These are phyloP conservation scores for Trametes punicea DNA, from an alignment of 768 basidiomycete species.

Conservation along the genomic window DNA sequence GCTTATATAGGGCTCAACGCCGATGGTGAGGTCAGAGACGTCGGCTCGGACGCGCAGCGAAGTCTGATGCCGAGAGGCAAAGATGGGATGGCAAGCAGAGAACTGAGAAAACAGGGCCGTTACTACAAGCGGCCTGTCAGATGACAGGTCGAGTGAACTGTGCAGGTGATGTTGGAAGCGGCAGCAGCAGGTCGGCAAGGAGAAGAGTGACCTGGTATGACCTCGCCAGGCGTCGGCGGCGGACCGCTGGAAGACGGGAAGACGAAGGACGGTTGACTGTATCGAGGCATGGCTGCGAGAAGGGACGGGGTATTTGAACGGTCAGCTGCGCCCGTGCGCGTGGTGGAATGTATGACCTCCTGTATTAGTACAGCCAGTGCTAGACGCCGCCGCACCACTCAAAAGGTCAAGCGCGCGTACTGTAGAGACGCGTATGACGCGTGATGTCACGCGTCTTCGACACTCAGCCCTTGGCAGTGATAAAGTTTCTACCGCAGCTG, in stretches of 20 bases:
- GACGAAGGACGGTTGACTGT: not conserved
- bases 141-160: not conserved
- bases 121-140: not conserved
- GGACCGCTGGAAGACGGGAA: conserved; percentile 3
- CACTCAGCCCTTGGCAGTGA: not conserved
- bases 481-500: not conserved
- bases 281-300: not conserved
- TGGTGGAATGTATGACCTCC: not conserved
- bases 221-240: not conserved
- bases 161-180: conserved; percentile 3
- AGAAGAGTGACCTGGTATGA: not conserved
- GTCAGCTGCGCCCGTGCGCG: not conserved
- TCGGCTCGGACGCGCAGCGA: not conserved
- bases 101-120: not conserved
- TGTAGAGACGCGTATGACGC: not conserved
- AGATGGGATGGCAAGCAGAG: conserved; percentile 3
- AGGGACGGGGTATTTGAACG: not conserved
- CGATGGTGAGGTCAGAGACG: conserved; percentile 7
- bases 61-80: conserved; percentile 2
- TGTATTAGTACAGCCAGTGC: not conserved
- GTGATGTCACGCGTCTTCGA: not conserved
- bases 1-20: not conserved
- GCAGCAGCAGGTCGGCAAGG: not conserved
- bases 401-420: not conserved
- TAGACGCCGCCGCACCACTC: not conserved